Conservation (phyloP, 108 stramenopile species). For the Pinguiococcus pyrenoidosus region DNA sequence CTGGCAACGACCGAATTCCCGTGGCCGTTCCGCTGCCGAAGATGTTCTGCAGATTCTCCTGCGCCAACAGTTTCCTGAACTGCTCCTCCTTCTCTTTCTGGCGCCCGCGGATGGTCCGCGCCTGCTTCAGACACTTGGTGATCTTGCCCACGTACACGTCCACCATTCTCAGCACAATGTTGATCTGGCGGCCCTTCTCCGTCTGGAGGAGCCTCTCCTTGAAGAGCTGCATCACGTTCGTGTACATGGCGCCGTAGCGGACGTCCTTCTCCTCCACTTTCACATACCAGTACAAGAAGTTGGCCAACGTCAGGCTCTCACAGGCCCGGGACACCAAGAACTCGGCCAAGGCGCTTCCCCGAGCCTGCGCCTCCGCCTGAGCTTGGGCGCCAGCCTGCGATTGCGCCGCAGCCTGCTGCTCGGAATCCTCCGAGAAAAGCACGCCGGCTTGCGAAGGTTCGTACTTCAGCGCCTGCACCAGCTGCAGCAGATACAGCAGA, state of each 20-base stretch:
- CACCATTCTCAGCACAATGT: not conserved
- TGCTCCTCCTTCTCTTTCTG: conserved; percentile 73
- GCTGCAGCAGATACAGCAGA: conserved; percentile 80
- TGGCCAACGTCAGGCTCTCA: conserved; percentile 68
- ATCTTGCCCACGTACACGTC: conserved; percentile 2
- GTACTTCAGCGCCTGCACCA: conserved; percentile 94
- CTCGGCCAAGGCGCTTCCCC: conserved; percentile 50
- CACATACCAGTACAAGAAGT: conserved; percentile 86
- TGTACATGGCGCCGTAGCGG: conserved; percentile 63
- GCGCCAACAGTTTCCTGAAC: conserved; percentile 50
- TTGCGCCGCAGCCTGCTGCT: no score
- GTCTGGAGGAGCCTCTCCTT: conserved; percentile 37
- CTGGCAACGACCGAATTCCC: conserved; percentile 47
- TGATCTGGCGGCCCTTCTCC: conserved; percentile 16
- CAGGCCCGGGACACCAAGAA: conserved; percentile 82
- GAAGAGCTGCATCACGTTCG: conserved; percentile 56
- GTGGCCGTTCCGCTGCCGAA: conserved; percentile 3
- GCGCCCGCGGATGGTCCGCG: conserved; percentile 52
- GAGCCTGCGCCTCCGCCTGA: not conserved
- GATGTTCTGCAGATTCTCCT: conserved; percentile 1
- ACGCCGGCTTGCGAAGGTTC: no score
- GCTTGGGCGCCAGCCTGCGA: no score
- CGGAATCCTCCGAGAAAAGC: no score
- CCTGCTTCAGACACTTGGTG: conserved; percentile 37
- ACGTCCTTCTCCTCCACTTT: conserved; percentile 58